A percentile compares a stretch with the other conserved stretches of the same genome.
Evolutionary conservation across 768 basidiomycete species (phyloP).

Genomic region (Tricholoma saponaceum): DNA sequence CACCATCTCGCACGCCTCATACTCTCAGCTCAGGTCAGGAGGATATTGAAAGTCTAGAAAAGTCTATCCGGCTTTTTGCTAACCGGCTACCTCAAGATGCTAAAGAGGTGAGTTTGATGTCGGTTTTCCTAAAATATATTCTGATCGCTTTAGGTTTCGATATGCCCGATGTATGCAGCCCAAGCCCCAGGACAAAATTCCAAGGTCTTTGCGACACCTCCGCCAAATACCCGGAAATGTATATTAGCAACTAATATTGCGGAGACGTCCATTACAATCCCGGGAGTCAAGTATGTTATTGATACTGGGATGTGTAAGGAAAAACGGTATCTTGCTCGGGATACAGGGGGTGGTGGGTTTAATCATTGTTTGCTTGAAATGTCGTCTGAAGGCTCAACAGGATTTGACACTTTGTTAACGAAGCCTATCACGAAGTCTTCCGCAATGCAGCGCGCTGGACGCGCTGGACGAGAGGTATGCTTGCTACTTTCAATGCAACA

Average conservation of each 20-base stretch:
- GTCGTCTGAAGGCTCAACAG: slow-evolving; percentile 33
- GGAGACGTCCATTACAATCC: slow-evolving; percentile 96
- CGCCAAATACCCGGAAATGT: slow-evolving; percentile 75
- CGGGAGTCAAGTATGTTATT: slow-evolving; percentile 92
- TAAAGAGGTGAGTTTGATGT: slow-evolving; percentile 40
- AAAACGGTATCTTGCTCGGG: slow-evolving; percentile 74
- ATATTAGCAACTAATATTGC: slow-evolving; percentile 98
- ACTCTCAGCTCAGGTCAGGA: slow-evolving; percentile 71
- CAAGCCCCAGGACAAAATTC: slow-evolving; percentile 75
- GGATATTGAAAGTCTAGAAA: slow-evolving; percentile 87
- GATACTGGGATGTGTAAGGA: slow-evolving; percentile 97
- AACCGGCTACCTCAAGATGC: slow-evolving; percentile 60
- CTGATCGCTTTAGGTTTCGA: slow-evolving; percentile 47
- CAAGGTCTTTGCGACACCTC: slow-evolving; percentile 68
- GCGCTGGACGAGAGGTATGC: slow-evolving; percentile 88
- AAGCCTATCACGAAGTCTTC: slow-evolving; percentile 85
- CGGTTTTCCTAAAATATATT: not conserved
- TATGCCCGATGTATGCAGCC: slow-evolving; percentile 84
- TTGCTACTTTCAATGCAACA: not conserved
- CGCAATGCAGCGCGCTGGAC: slow-evolving; percentile 91
- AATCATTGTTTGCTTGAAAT: not conserved
- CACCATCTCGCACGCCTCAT: not conserved
- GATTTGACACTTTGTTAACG: slow-evolving; percentile 83
- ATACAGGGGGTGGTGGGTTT: slow-evolving; percentile 59
- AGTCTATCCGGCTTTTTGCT: slow-evolving; percentile 66